Conservation (phyloP, 192 early-diverging fungal genomes). For the Umbelopsis sp. region DNA sequence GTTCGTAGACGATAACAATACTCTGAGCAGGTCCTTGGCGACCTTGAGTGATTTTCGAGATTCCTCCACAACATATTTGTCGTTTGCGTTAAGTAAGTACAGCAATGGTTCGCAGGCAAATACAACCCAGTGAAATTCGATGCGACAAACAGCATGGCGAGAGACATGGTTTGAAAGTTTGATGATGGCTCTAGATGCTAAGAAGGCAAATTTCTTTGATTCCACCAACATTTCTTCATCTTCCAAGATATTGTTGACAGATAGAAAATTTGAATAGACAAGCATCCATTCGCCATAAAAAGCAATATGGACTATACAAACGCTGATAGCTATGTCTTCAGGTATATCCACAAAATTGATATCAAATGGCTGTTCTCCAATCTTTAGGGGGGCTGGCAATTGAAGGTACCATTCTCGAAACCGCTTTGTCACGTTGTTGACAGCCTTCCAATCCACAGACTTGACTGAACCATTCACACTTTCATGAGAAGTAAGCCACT, state of each 20-base stretch:
- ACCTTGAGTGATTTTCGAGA: background rate
- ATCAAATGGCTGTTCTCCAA: slow-evolving; percentile 5
- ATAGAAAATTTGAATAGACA: background rate
- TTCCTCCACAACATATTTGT: background rate
- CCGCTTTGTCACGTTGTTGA: background rate
- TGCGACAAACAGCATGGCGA: background rate
- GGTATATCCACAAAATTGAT: background rate
- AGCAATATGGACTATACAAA: background rate
- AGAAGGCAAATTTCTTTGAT: background rate
- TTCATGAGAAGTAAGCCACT: background rate
- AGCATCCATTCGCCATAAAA: slow-evolving; percentile 6
- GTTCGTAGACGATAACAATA: background rate
- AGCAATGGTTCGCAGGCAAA: slow-evolving; percentile 1
- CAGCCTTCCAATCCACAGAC: background rate
- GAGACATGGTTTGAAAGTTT: background rate
- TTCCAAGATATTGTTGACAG: background rate
- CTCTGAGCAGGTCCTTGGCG: background rate
- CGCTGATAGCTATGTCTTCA: background rate
- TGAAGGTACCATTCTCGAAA: background rate
- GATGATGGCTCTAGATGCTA: background rate
- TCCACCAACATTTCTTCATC: background rate
- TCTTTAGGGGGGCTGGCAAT: background rate
- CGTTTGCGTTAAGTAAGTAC: background rate
- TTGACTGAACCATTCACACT: background rate
- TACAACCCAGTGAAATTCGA: slow-evolving; percentile 9